phyloP scores from a whole-genome alignment of 164 flowering plant species.

The Tetrastigma voinierianum region DNA sequence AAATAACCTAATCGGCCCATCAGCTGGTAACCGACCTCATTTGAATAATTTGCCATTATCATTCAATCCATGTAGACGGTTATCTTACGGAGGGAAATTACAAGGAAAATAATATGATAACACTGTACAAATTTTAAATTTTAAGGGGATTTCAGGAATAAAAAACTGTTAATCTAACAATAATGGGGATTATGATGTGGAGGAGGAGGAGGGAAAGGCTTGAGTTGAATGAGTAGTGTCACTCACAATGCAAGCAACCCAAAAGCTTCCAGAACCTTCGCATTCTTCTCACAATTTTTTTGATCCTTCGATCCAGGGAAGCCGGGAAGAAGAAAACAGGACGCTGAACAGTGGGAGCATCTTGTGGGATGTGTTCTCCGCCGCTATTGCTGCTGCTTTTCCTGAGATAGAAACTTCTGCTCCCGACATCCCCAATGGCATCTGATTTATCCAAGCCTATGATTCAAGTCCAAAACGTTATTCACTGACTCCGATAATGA shows the following conservation, averaged over 20 bases:
- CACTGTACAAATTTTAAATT: no score
- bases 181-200: not conserved
- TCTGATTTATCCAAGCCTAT: conserved; percentile 61
- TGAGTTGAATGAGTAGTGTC: no score
- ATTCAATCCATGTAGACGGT: not conserved
- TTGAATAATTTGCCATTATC: no score
- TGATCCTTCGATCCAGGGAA: conserved; percentile 29
- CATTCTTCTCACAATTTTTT: conserved; percentile 47
- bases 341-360: conserved; percentile 8
- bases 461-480: no score
- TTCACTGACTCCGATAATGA: no score
- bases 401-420: conserved; percentile 76
- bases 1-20: no score
- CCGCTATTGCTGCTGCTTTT: conserved; percentile 23
- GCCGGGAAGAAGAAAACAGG: conserved; percentile 25
- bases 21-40: no score
- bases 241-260: conserved; percentile 33
- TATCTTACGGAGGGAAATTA: not conserved
- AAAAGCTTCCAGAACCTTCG: conserved; percentile 50
- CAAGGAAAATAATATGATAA: not conserved
- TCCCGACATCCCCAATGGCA: conserved; percentile 66
- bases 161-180: conserved; percentile 7
- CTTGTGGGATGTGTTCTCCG: conserved; percentile 8
- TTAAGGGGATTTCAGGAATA: not conserved
- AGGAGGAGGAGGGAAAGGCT: not conserved